Evolutionary conservation across 1,139 yeast genomes (phyloP), one percentile per base, ranked within the genome.

Genomic region (Debaryomyces robertsiae): DNA sequence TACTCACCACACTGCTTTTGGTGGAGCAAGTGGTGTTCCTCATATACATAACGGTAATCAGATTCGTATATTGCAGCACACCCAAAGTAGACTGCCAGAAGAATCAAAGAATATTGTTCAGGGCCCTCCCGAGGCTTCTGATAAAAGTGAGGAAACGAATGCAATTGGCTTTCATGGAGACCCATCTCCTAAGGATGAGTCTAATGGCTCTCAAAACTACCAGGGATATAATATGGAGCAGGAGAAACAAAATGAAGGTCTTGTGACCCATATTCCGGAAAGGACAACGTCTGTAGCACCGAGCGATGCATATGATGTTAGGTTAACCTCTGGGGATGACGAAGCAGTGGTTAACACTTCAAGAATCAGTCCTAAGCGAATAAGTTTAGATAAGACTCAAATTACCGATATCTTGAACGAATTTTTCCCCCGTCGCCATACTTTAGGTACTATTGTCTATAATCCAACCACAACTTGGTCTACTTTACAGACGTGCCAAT

Each of bases 361-460:
- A 30, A 33, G 30, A 30, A 10, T 16, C 28, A 39, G 42, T 24
- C 46, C 48, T n/a, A 61, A 59, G 3, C 44, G 16, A 25, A 11
- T 46, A 3, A 56, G 55, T 0, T 66, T 82, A 13, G 59, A 72
- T 46, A 77, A 69, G 42, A 49, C 55, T 11, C 76, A 75, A 28
- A 81, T 80, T 1, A 48, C 71, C 0, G 70, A 67, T n/a, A 57
- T 70, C 9, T 69, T 82, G 1, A 50, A 63, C 7, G 65, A 67
- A 38, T 72, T 76, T 28, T 70, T 64, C 45, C 74, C 75, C 31
- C 69, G 75, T 9, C 65, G 85, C 32, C 69, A 62, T 31, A 74
- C 73, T 42, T 61, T 87, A 27, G 93, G 93, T 0, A 71, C 82
- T 1, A 60, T 85, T 3, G 62, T 83, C 0, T 87, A 87, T 57